Percentiles rank a stretch among this genome's conserved stretches.
Conservation (phyloP, 257 asterid species). For the Vinca minor region DNA sequence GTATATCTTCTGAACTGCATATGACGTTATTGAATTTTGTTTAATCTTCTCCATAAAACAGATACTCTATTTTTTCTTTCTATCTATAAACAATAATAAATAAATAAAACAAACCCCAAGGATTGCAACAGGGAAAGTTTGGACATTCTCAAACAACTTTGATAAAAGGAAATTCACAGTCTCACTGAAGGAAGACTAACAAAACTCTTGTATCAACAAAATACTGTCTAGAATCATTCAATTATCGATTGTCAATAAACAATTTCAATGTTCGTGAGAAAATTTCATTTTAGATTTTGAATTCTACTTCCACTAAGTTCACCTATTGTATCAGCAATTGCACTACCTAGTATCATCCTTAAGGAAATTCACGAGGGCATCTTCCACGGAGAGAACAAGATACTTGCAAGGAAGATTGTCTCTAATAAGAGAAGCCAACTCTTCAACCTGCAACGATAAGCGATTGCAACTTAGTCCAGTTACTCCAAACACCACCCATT, state of each 20-base stretch:
- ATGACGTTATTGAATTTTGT: slow-evolving; percentile 13
- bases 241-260: not conserved
- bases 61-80: not conserved
- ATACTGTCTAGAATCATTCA: not conserved
- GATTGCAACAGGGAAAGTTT: not conserved
- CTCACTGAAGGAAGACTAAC: not conserved
- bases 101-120: slow-evolving; percentile 1
- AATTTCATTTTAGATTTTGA: not conserved
- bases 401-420: slow-evolving; percentile 81
- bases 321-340: slow-evolving; percentile 2
- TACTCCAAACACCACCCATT: not conserved
- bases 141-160: not conserved
- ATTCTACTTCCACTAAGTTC: slow-evolving; percentile 9
- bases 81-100: too few species aligned
- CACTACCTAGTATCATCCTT: slow-evolving; percentile 59
- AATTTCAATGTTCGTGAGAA: not conserved
- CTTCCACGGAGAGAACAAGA: slow-evolving; percentile 77
- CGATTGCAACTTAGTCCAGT: slow-evolving; percentile 7
- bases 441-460: slow-evolving; percentile 64
- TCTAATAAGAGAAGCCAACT: slow-evolving; percentile 74
- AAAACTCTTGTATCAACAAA: too few species aligned
- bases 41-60: not conserved
- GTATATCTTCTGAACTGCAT: slow-evolving; percentile 57
- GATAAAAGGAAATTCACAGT: not conserved
- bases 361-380: slow-evolving; percentile 56